Base-by-base conservation (phyloP, 345 rosid species). In the Gossypium anomalum region DNA sequence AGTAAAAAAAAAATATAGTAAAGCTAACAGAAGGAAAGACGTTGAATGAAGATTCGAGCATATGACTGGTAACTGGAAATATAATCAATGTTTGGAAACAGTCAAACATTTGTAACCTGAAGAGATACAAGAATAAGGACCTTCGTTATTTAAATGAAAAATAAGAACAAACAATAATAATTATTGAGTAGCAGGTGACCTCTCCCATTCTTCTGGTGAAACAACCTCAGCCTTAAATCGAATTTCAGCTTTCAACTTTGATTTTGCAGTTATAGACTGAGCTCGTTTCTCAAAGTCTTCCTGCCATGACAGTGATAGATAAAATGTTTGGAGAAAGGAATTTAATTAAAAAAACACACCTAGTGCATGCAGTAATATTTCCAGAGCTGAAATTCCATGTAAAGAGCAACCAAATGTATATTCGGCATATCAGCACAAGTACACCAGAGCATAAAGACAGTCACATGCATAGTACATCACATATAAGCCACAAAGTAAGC, bases 161-260 rank as follows among this genome's bases (percentile, higher is more conserved):
- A 49, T 14, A 51, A 73, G 16, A 15, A 62, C 7, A 47, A 59
- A 45, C 47, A 51, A 71, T 23, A 2, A 69, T 16, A 9, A 15
- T 8, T 68, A 58, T 14, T 52, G 76, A 65, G 79, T 43, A 84
- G 82, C 58, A 78, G 51, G 62, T 60, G 15, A 91, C 98, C 98
- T 93, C 86, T 95, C 99, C 97, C 99, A 90, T 83, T 95, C 97
- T 14, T 77, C 80, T 49, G 93, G 89, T 15, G 97, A 93, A 25
- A 88, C 85, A 51, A 78, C 87, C 80, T 91, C 94, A 0, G 96
- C 90, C 82, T 74, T 93, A 79, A 87, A 93, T 61, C 93, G 87
- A 81, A 93, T 82, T 87, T 93, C 99, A 67, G 92, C 79, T 86
- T 95, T 95, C 84, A 95, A 80, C 84, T 88, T 93, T 57, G 99